Percentiles rank a stretch among this genome's conserved stretches.
Evolutionary conservation across 148 eudicot genomes (phyloP).

Genomic region (Cornus controversa): DNA sequence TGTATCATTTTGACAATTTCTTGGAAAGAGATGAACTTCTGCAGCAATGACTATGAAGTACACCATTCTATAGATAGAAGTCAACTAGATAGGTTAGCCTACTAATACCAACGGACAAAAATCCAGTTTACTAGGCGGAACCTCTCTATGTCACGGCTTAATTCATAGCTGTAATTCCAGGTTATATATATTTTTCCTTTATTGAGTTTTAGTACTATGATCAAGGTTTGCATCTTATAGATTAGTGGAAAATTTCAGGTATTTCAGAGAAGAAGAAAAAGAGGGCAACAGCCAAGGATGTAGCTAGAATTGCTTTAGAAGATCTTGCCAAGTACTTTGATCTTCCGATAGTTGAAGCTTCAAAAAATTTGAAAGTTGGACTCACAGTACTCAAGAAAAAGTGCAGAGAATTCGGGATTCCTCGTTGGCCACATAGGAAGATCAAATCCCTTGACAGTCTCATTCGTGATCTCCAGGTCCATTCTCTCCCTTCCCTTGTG

Average conservation of each 20-base stretch:
- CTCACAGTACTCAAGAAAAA: slow-evolving; percentile 69
- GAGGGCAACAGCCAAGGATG: slow-evolving; percentile 22
- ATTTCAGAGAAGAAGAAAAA: slow-evolving; percentile 21
- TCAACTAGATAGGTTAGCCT: slow-evolving; percentile 1
- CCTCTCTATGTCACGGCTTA: background rate
- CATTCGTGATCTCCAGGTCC: slow-evolving; percentile 35
- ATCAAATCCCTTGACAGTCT: slow-evolving; percentile 49
- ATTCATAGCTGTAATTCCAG: background rate
- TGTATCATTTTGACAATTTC: background rate
- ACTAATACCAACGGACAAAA: background rate
- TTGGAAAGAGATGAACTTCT: background rate
- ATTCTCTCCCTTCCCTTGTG: background rate
- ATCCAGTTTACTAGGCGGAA: background rate
- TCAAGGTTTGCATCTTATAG: background rate
- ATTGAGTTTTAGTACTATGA: background rate
- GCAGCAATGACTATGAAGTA: background rate
- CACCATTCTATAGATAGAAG: background rate
- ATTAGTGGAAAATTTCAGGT: slow-evolving; percentile 20
- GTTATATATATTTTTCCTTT: background rate
- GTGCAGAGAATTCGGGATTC: slow-evolving; percentile 67
- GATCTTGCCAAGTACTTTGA: slow-evolving; percentile 55
- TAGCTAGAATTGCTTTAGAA: slow-evolving; percentile 25
- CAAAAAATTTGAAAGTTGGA: slow-evolving; percentile 63
- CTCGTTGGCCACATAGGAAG: slow-evolving; percentile 79
- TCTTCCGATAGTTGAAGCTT: slow-evolving; percentile 66